Evolutionary conservation across 2,329 filamentous ascomycete species (phyloP), one percentile per base, ranked within the genome.

Genomic region (Arachnopeziza araneosa): DNA sequence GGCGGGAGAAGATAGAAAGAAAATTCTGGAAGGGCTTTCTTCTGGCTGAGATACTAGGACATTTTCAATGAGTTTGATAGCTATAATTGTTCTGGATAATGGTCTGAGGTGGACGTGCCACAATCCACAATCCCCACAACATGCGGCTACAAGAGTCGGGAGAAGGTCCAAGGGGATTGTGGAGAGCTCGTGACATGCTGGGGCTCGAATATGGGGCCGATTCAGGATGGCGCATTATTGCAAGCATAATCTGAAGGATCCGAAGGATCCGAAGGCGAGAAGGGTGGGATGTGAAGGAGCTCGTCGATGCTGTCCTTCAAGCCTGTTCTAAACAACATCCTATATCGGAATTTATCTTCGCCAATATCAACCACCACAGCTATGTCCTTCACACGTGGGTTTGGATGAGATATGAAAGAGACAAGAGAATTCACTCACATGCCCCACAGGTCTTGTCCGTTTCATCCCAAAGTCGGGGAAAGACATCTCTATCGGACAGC

Each of bases 401-500:
- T 14, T 21, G n/a, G 7, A 12, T 19, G 10, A 52, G 49, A 32
- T 44, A 19, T 44, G 17, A 44, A 44, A 5, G 26, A 30, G 26
- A 30, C 26, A 9, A 30, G 26, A 44, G 17, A n/a, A n/a, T n/a
- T 44, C 36, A 19, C 36, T 17, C 36, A 17, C 12, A 44, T 44
- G 17, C 17, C 36, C 17, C 36, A 44, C 36, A 85, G 83, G 83
- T 70, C 78, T 86, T 60, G 81, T 85, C 65, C 82, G 83, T 56
- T 86, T 86, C 67, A 70, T 80, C 21, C 80, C 83, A 57, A 80
- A 79, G 67, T 79, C 77, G 5, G 77, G 80, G 54, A 72, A 74
- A 60, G 78, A 78, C 63, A 69, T 83, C 57, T 73, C 83, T 54
- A 80, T 86, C 66, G 83, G 83, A 36, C 78, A 86, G 66, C 83